Evolutionary conservation across 352 stramenopile genomes (phyloP).

Genomic region (Pythium volutum): DNA sequence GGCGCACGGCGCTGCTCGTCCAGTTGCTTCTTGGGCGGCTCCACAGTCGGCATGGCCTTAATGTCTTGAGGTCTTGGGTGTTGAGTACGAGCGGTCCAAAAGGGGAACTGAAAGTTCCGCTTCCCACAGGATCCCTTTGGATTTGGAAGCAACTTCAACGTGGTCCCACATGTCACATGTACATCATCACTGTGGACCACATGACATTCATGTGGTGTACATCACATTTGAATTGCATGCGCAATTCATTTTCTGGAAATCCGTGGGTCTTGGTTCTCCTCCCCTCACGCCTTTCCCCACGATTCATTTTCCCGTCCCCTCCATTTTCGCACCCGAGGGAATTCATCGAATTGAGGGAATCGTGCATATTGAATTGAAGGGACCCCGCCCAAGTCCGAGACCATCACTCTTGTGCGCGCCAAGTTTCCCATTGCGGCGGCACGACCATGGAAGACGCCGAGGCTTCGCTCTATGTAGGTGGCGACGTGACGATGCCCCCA

Average conservation of each 20-base stretch:
- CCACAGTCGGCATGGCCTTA: slow-evolving; percentile 16
- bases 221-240: slow-evolving; percentile 10
- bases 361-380: no score
- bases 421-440: neutral
- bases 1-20: slow-evolving; percentile 10
- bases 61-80: no score
- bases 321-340: neutral
- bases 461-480: neutral
- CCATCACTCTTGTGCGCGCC: slow-evolving; percentile 16
- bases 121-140: neutral
- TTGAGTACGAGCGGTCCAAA: no score
- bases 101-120: neutral
- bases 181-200: neutral
- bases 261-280: neutral
- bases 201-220: neutral
- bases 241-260: slow-evolving; percentile 13
- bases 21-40: slow-evolving; percentile 12
- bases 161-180: slow-evolving; percentile 15
- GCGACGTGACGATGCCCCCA: neutral
- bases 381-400: neutral
- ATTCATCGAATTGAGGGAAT: slow-evolving; percentile 8
- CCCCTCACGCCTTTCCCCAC: neutral
- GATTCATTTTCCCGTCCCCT: neutral
- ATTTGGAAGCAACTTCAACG: slow-evolving; percentile 4
- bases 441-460: slow-evolving; percentile 7